Base-by-base conservation (phyloP, 306 rosid genomes). In the Cucurbita moschata region DNA sequence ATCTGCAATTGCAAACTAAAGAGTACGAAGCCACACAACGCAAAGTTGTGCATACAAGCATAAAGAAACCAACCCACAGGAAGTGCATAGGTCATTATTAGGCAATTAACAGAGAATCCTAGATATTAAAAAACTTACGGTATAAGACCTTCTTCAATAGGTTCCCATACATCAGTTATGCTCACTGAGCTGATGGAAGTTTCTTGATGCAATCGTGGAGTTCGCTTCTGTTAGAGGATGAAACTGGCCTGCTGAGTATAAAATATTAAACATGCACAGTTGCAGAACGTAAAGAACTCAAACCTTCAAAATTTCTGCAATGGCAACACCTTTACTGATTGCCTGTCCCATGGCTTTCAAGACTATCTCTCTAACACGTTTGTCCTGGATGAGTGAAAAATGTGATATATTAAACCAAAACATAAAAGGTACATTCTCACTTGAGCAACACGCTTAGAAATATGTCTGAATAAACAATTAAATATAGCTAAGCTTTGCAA, bases 321-420 rank as follows among this genome's bases (percentile, higher is more conserved):
- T 89, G 46, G 91, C 92, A 39, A 94, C 98, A 12, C 97, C 86
- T 91, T 94, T 94, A 86, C 95, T 94, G 84, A 94, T 94, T 75
- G 98, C 98, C 79, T 90, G 97, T 39, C 98, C 98, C 98, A 94
- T 94, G 81, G 98, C 98, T 84, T 94, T 94, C 85, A 94, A 82
- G 63, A 90, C 91, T 51, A 94, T 94, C 85, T 94, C 98, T 56
- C 67, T 85, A 10, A 79, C 96, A 55, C 75, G 85, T 63, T 94
- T 94, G 80, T 94, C 98, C 98, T 94, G 68, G 15, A 85, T 52
- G 42, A 47, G 73, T 26, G 18, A 21, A 49, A 30, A 69, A 49
- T 23, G 13, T 35, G 7, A 47, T 26, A 49, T 26, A 23, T 46
- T 49, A 49, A 26, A 46, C 43, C 58, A 46, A 13, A 23, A 14